Base-by-base conservation (phyloP, 257 asterid species). In the Penstemon barbatus region DNA sequence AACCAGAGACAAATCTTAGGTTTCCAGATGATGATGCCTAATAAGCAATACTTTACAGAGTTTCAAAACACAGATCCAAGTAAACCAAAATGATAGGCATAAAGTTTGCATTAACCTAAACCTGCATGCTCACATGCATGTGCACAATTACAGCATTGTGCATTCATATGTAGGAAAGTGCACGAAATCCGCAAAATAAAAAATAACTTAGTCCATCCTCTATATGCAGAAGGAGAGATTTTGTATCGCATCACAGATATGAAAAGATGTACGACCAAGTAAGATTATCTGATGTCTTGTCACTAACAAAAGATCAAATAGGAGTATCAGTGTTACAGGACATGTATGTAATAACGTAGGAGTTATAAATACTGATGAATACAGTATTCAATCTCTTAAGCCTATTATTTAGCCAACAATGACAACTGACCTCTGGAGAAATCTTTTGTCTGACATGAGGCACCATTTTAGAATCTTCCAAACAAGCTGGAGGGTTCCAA, bases 401-500 rank as follows among this genome's bases (percentile, higher is more conserved):
- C 36, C 38, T 53, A 42, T 56, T 65, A 64, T 48, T 44, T 36
- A 69, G 33, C 44, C 36, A 48, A 43, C 38, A 59, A 50, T 52
- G 64, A 63, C 44, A 74, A 78, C 89, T 80, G 65, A 88, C 97
- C 92, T 86, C 86, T 55, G 86, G 76, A 63, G 96, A 74, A 70
- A 93, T 81, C 77, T 71, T 90, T 69, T 66, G 82, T 56, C 87
- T 80, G 77, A 64, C 77, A 77, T 19, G 86, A 53, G 68, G 72
- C 66, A 65, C 75, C 68, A 72, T 18, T 64, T 71, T 72, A 12
- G 82, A 74, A 74, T 68, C 84, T 36, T 69, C 81, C 58, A 77
- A 81, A 81, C 96, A 90, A 75, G 79, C 83, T 5, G 91, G 82
- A 75, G 97, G 93, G 66, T 90, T 93, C 97, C 97, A 90, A 66